Base-by-base conservation (phyloP, 768 basidiomycete genomes). In the Fistulinella prunicolor region DNA sequence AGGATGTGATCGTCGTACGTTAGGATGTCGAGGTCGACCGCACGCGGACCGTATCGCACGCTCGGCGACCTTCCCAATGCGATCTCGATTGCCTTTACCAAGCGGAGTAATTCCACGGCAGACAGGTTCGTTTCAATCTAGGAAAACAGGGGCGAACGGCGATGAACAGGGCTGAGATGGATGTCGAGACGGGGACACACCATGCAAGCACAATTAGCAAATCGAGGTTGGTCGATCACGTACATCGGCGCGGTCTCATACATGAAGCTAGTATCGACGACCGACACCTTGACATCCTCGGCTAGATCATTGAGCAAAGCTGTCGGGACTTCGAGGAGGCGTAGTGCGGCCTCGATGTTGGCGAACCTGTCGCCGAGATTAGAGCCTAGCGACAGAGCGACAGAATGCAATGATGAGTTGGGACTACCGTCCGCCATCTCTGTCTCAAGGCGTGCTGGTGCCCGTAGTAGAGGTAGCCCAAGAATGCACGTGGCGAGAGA, bases 171-270 rank as follows among this genome's bases (percentile, higher is more conserved):
- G 38, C 32, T 17, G n/a, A 9, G 26, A 3, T 12, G 38, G 22
- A 39, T 4, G 22, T 2, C 8, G 12, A 9, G 13, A 2, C 9
- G 34, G n/a, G n/a, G 38, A 75, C 89, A 48, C 52, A 95, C 94
- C 67, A 92, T 71, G 52, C 92, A 88, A n/a, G 89, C 90, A 54
- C 89, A 88, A 60, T 97, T 99, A 50, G 88, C 78, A 68, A 97
- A 98, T 29, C 74, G 70, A 12, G 85, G 87, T 64, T 99, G 96
- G 48, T 96, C 86, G 10, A 80, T 80, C 36, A 95, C 86, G 63
- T 99, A 98, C 96, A 99, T 98, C 0, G 96, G 91, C 10, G 85
- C 76, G 17, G 88, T 94, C 68, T 97, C 88, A 63, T 97, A 98
- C 71, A 97, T 63, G 68, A 93, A 89, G 61, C 91, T 93, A 1